These are phyloP conservation scores for Pulicaria dysenterica DNA, from an alignment of 129 eudicot genomes.

Conservation along the genomic window DNA sequence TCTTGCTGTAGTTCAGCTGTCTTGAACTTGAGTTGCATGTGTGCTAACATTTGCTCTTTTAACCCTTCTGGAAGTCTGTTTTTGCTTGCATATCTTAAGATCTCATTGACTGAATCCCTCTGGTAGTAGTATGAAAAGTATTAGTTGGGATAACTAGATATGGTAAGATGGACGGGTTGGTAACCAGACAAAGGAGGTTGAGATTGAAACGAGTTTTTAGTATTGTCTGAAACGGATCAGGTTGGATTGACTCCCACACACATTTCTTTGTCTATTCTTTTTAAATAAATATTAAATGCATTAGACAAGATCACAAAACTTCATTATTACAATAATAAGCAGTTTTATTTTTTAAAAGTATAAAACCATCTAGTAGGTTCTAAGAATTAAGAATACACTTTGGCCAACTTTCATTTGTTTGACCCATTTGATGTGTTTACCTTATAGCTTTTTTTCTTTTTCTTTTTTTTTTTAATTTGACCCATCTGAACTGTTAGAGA, in stretches of 20 bases:
- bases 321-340: too few relatives aligned
- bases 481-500: background rate
- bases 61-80: constrained; percentile 73
- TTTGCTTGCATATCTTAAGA: constrained; percentile 74
- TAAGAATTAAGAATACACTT: background rate
- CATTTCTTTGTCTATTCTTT: too few relatives aligned
- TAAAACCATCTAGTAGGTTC: background rate
- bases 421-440: too few relatives aligned
- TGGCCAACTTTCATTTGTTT: background rate
- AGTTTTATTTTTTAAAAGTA: too few relatives aligned
- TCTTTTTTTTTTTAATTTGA: background rate
- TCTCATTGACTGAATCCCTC: constrained; percentile 81
- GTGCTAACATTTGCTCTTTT: constrained; percentile 86
- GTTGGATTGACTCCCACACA: background rate
- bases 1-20: constrained; percentile 92
- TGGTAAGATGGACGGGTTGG: background rate
- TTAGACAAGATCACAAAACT: too few relatives aligned
- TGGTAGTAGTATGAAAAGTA: constrained; percentile 11
- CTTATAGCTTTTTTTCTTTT: too few relatives aligned
- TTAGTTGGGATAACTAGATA: background rate
- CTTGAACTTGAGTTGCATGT: constrained; percentile 70
- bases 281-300: too few relatives aligned
- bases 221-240: background rate
- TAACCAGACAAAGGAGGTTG: background rate
- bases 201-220: too few relatives aligned